A percentile compares a stretch with the other conserved stretches of the same genome.
Conservation (phyloP, 495 filamentous ascomycete genomes). For the Talaromyces trachyspermus region DNA sequence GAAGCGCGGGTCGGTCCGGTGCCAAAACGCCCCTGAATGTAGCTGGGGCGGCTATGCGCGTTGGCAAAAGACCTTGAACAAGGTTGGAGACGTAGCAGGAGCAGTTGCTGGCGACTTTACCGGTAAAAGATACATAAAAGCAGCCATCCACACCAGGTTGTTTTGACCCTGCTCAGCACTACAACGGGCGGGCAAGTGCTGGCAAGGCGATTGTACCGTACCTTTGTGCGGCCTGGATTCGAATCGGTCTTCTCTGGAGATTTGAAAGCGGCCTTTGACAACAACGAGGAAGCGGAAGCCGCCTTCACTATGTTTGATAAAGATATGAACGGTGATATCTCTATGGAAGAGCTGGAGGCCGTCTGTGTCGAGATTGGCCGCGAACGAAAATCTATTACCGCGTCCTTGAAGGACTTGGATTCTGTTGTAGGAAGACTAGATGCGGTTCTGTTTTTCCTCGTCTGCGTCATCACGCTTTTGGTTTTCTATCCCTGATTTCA, state of each 20-base stretch:
- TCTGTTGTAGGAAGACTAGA: slow-evolving; percentile 92
- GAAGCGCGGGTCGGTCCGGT: slow-evolving; percentile 42
- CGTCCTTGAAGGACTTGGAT: slow-evolving; percentile 89
- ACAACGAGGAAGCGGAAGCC: slow-evolving; percentile 79
- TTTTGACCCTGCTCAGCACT: slow-evolving; percentile 63
- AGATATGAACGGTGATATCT: slow-evolving; percentile 94
- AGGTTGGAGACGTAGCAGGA: slow-evolving; percentile 79
- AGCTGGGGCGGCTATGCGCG: slow-evolving; percentile 56
- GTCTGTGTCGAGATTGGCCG: slow-evolving; percentile 92
- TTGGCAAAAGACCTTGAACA: slow-evolving; percentile 67
- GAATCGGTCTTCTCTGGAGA: slow-evolving; percentile 74
- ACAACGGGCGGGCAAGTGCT: slow-evolving; percentile 76
- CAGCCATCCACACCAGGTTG: slow-evolving; percentile 77
- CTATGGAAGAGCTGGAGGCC: slow-evolving; percentile 88
- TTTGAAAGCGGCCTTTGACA: slow-evolving; percentile 72
- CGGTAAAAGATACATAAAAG: slow-evolving; percentile 66
- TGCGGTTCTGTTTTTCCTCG: slow-evolving; percentile 79
- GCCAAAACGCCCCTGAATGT: slow-evolving; percentile 64
- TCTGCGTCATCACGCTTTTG: slow-evolving; percentile 67
- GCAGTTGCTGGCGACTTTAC: slow-evolving; percentile 95
- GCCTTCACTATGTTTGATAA: slow-evolving; percentile 94
- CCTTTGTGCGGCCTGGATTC: slow-evolving; percentile 65
- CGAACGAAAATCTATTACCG: slow-evolving; percentile 91
- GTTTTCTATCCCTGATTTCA: slow-evolving; percentile 82
- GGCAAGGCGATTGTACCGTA: slow-evolving; percentile 86